phyloP scores from a whole-genome alignment of 768 basidiomycete species.

The Lactarius hengduanensis region DNA sequence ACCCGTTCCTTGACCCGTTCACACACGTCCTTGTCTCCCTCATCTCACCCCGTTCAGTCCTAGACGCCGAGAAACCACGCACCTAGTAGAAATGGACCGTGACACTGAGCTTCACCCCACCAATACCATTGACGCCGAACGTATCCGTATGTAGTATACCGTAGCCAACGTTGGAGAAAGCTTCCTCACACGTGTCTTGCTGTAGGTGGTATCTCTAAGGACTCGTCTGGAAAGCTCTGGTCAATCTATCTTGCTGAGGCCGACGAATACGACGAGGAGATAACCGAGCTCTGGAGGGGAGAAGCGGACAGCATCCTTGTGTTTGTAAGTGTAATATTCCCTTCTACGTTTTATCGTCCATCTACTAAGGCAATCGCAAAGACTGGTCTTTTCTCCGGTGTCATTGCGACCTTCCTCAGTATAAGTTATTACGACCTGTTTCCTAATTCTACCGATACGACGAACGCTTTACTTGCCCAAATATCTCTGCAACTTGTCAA shows the following conservation, averaged over 20 bases:
- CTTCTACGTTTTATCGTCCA: too few species aligned
- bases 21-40: neutral
- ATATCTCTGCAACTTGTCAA: neutral
- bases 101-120: neutral
- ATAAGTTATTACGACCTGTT: neutral
- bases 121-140: neutral
- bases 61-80: neutral
- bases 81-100: neutral
- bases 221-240: constrained; percentile 1
- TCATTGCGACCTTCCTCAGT: constrained; percentile 2
- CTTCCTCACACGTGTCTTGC: too few species aligned
- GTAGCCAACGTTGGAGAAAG: neutral
- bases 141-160: neutral
- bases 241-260: constrained; percentile 1
- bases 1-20: neutral
- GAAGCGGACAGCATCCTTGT: neutral
- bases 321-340: neutral
- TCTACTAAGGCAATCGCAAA: neutral
- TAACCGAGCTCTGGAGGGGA: neutral
- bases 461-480: neutral
- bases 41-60: neutral
- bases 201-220: neutral
- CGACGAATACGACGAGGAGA: neutral
- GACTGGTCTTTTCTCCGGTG: constrained; percentile 10
- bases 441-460: neutral